Evolutionary conservation across 2,329 filamentous ascomycete genomes (phyloP), one percentile per base, ranked within the genome.

Genomic region (Aspergillus luchuensis): DNA sequence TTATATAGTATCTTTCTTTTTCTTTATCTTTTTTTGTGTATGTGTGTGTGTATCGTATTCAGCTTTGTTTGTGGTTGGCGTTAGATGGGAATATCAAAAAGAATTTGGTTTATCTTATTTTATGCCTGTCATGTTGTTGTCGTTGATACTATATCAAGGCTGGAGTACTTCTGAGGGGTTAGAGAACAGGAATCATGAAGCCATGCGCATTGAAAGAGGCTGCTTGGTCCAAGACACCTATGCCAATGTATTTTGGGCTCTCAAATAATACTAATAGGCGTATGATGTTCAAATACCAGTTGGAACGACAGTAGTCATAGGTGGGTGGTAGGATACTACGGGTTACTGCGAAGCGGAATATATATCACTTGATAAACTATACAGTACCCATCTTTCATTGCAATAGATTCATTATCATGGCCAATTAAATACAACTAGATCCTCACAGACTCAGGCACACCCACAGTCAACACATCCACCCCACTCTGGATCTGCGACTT

Each of bases 401-500:
- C 10, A 13, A 5, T 36, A 36, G 4, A 11, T 30, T 59, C 11
- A 21, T 48, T 55, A 39, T 30, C 7, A 8, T 30, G 10, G 28
- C 50, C 39, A 30, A 36, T 36, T 36, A 36, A 36, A 36, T 36
- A 13, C 30, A 36, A 36, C 55, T 66, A 69, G 13, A 71, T 66
- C 48, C 61, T 66, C 30, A 71, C 61, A 45, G 41, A 21, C 48
- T 62, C 56, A 8, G 66, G 71, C 56, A 76, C 58, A 54, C 63
- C 69, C n/a, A 76, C 64, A 56, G 63, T 60, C 66, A 81, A 67
- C 38, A 80, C 66, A 74, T 82, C 79, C 51, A 77, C 67, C 4
- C 78, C 79, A n/a, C 59, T 83, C 72, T 89, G 77, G 51, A 98
- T 78, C 72, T 96, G 85, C 63, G 80, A 87, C 86, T 96, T 97